phyloP scores from a whole-genome alignment of 1,284 basidiomycete genomes.

The Cutaneotrichosporon sp. region DNA sequence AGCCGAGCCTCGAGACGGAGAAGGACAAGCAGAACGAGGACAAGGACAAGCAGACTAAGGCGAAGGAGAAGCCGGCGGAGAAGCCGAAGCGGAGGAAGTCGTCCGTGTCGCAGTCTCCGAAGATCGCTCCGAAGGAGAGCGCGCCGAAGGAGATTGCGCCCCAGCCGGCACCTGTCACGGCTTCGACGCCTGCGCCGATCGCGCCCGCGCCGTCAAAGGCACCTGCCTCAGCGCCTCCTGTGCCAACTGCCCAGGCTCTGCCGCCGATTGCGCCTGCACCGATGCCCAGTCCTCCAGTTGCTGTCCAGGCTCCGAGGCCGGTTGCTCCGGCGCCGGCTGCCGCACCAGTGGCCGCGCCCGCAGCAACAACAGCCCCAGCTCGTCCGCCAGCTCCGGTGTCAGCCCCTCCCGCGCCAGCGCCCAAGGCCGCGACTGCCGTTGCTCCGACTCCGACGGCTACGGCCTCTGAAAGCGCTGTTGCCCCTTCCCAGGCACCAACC shows the following conservation, averaged over 20 bases:
- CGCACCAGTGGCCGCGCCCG: too few relatives aligned
- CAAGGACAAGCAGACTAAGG: not conserved
- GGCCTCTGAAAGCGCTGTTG: not conserved
- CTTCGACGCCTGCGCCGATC: not conserved
- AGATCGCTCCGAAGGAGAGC: not conserved
- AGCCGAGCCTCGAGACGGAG: not conserved
- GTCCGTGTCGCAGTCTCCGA: not conserved
- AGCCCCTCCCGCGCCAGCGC: not conserved
- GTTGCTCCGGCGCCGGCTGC: too few relatives aligned
- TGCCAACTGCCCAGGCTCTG: not conserved
- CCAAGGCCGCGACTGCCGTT: not conserved
- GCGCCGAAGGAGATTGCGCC: not conserved
- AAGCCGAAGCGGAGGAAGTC: not conserved
- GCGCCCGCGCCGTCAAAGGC: not conserved
- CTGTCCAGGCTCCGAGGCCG: too few relatives aligned
- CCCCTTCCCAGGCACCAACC: not conserved
- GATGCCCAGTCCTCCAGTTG: not conserved
- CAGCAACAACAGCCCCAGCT: not conserved
- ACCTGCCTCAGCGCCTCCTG: not conserved
- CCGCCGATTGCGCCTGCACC: not conserved
- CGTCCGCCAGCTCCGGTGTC: not conserved
- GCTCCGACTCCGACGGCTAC: constrained; percentile 1
- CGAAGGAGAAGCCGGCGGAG: not conserved
- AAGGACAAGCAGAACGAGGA: not conserved
- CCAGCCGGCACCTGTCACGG: not conserved